Evolutionary conservation across 805 yeast genomes (phyloP).

Genomic region (Monosporozyma siamensis): DNA sequence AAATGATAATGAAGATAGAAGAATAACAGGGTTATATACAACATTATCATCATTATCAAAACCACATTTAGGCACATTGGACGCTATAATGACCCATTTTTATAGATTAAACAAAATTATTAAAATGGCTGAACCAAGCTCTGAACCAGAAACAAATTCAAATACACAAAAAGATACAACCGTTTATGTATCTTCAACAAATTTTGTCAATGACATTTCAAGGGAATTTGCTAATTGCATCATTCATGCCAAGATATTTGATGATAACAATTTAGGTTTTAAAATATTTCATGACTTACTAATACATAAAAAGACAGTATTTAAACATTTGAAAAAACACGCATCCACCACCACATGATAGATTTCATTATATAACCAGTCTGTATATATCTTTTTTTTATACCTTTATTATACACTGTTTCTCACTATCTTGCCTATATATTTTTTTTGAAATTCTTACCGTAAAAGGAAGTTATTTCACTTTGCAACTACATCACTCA

Average conservation of each 20-base stretch:
- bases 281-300: slow-evolving; percentile 55
- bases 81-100: slow-evolving; percentile 71
- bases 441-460: too few relatives aligned
- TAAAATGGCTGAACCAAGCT: slow-evolving; percentile 32
- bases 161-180: background rate
- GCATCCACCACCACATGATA: slow-evolving; percentile 2
- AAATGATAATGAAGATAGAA: slow-evolving; percentile 21
- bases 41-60: slow-evolving; percentile 59
- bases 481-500: too few relatives aligned
- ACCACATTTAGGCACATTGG: slow-evolving; percentile 67
- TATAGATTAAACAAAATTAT: slow-evolving; percentile 49
- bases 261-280: slow-evolving; percentile 50
- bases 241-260: slow-evolving; percentile 35
- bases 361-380: too few relatives aligned
- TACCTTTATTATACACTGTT: too few relatives aligned
- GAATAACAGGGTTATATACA: slow-evolving; percentile 57
- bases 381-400: background rate
- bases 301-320: slow-evolving; percentile 49
- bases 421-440: too few relatives aligned
- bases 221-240: slow-evolving; percentile 59
- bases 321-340: slow-evolving; percentile 45
- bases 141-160: background rate
- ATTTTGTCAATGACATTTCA: slow-evolving; percentile 41
- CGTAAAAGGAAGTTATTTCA: too few relatives aligned
- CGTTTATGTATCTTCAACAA: slow-evolving; percentile 24